phyloP scores from a whole-genome alignment of 75 land plant species.

The Sequoia sempervirens region DNA sequence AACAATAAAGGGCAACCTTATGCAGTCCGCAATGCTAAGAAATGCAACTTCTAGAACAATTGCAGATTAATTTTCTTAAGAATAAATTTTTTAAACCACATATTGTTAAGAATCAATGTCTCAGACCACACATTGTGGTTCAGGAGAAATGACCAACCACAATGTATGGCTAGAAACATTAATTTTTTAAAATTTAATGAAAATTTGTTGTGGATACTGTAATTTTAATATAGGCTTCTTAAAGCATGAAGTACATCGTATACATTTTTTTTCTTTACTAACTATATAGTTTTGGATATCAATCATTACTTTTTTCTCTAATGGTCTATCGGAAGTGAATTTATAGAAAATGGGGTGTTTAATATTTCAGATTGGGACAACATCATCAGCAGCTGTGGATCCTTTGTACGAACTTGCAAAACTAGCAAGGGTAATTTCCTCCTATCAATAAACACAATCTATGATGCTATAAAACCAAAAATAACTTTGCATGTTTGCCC shows the following conservation, averaged over 20 bases:
- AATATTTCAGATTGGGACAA: slow-evolving; percentile 47
- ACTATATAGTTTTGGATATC: background rate
- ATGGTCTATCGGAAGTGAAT: background rate
- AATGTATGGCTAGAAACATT: slow-evolving; percentile 22
- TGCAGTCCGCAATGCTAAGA: no score
- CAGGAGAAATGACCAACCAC: no score
- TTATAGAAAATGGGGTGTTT: background rate
- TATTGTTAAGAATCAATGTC: no score
- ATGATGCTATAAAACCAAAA: background rate
- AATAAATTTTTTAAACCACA: no score
- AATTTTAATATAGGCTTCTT: background rate
- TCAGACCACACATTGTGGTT: no score
- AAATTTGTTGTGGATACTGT: no score
- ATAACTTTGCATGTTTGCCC: background rate
- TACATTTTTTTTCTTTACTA: background rate
- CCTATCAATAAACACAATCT: background rate
- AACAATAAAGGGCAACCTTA: background rate
- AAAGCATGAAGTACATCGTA: background rate
- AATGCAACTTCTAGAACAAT: no score
- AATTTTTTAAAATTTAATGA: no score
- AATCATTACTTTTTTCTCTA: background rate
- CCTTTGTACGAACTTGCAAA: slow-evolving; percentile 60
- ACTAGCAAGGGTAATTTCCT: slow-evolving; percentile 16
- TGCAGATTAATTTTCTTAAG: no score
- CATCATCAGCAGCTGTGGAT: slow-evolving; percentile 85